These are phyloP conservation scores for Ogataea trehaloabstinens DNA, from an alignment of 805 yeast species.

Conservation along the genomic window DNA sequence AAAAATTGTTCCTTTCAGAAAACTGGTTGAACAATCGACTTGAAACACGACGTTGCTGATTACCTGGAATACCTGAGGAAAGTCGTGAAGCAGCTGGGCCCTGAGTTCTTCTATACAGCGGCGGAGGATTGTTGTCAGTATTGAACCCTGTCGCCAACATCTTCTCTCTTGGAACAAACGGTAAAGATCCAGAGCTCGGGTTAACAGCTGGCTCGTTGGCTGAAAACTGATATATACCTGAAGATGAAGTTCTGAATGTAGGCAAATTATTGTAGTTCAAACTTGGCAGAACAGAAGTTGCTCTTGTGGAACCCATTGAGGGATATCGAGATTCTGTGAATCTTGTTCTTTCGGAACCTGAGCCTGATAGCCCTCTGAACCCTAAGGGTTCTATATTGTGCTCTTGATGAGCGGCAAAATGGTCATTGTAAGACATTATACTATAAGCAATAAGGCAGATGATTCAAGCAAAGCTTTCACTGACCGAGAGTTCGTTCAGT, in stretches of 20 bases:
- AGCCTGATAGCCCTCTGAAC: no score
- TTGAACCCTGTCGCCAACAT: constrained; percentile 5
- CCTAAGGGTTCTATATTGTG: no score
- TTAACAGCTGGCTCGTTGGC: constrained; percentile 11
- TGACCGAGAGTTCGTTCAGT: no score
- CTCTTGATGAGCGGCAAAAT: no score
- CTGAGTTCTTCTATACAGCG: not conserved
- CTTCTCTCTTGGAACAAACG: constrained; percentile 19
- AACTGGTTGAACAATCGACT: constrained; percentile 4
- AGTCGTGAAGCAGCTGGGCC: not conserved
- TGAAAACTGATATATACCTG: constrained; percentile 7
- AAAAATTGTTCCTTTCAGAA: not conserved
- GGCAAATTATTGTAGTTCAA: constrained; percentile 19
- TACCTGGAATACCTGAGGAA: not conserved
- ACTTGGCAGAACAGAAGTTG: constrained; percentile 12
- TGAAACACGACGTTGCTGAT: constrained; percentile 10
- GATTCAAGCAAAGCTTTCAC: no score
- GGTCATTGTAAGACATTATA: no score
- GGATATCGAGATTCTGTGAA: constrained; percentile 5
- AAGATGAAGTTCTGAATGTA: constrained; percentile 12
- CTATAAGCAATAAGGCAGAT: no score
- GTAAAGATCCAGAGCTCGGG: constrained; percentile 10
- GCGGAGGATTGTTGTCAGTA: not conserved
- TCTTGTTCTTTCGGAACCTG: no score
- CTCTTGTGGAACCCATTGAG: constrained; percentile 13